Conservation (phyloP, 2,329 filamentous ascomycete genomes). For the Colletotrichum sp. region DNA sequence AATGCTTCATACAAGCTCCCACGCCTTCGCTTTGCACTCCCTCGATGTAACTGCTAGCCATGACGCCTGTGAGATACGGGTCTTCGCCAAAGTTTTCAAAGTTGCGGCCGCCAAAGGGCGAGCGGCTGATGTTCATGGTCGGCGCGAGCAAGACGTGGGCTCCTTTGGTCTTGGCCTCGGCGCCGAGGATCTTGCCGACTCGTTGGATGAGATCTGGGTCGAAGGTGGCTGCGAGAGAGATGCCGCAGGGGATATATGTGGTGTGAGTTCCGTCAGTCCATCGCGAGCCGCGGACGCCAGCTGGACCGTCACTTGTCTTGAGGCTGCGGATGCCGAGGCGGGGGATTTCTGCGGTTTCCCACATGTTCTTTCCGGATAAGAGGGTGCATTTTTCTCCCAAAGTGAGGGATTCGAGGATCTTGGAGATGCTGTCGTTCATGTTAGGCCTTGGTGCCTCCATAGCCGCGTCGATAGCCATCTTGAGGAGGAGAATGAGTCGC, state of each 20-base stretch:
- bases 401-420: background rate
- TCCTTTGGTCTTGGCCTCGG: conserved; percentile 29
- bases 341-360: conserved; percentile 21
- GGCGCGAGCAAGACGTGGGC: conserved; percentile 21
- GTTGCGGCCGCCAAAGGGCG: conserved; percentile 74
- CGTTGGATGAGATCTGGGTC: conserved; percentile 27
- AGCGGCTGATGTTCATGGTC: conserved; percentile 21
- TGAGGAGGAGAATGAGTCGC: background rate
- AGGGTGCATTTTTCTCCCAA: conserved; percentile 22
- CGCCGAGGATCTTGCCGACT: conserved; percentile 28
- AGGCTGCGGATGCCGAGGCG: conserved; percentile 20
- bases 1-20: conserved; percentile 59
- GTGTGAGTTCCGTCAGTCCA: conserved; percentile 23
- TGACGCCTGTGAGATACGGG: conserved; percentile 72
- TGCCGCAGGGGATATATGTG: conserved; percentile 24
- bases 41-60: conserved; percentile 64
- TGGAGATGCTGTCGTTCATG: background rate
- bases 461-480: background rate
- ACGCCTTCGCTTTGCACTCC: conserved; percentile 55
- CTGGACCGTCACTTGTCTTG: conserved; percentile 25
- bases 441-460: background rate
- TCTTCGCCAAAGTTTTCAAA: conserved; percentile 86
- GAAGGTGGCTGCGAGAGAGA: conserved; percentile 31
- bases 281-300: conserved; percentile 25
- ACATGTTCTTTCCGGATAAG: conserved; percentile 10